Percentiles rank a stretch among this genome's conserved stretches.
These are phyloP conservation scores for Pyrenula aspistea DNA, from an alignment of 495 filamentous ascomycete species.

Conservation along the genomic window DNA sequence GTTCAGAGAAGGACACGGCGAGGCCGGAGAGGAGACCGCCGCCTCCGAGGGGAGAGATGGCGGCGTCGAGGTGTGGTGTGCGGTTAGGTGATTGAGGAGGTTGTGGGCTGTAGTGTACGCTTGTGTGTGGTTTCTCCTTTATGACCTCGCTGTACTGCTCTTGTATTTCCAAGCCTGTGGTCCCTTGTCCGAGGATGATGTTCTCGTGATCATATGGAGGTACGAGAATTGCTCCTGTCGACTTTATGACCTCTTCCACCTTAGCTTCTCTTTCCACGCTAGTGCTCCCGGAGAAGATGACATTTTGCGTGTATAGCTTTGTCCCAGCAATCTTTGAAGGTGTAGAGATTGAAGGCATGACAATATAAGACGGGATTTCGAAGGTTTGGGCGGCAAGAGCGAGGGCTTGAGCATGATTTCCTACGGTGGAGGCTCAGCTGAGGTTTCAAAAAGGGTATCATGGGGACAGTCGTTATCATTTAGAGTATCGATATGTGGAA, in stretches of 20 bases:
- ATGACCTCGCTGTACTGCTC: slow-evolving; percentile 50
- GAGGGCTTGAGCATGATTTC: slow-evolving; percentile 94
- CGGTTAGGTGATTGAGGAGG: slow-evolving; percentile 10
- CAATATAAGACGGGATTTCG: slow-evolving; percentile 60
- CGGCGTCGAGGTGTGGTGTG: slow-evolving; percentile 38
- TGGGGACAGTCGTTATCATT: too few species aligned
- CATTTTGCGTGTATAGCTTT: slow-evolving; percentile 55
- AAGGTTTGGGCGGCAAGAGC: slow-evolving; percentile 66
- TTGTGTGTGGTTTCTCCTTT: slow-evolving; percentile 9
- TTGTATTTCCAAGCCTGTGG: slow-evolving; percentile 71
- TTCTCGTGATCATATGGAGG: slow-evolving; percentile 88
- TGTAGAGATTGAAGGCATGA: slow-evolving; percentile 81
- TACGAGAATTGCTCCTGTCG: slow-evolving; percentile 64
- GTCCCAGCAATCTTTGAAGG: slow-evolving; percentile 81
- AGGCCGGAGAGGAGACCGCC: slow-evolving; percentile 81
- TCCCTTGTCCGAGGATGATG: slow-evolving; percentile 87
- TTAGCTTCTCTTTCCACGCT: slow-evolving; percentile 70
- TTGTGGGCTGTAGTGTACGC: slow-evolving; percentile 3
- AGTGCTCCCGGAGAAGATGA: slow-evolving; percentile 76
- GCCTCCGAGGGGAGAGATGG: slow-evolving; percentile 79
- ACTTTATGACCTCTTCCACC: slow-evolving; percentile 47
- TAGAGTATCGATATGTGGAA: too few species aligned
- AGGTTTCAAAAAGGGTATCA: too few species aligned
- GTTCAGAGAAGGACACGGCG: slow-evolving; percentile 56
- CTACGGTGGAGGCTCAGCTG: too few species aligned